Evolutionary conservation across 1,284 basidiomycete genomes (phyloP).

Genomic region (Moesziomyces parantarcticus): DNA sequence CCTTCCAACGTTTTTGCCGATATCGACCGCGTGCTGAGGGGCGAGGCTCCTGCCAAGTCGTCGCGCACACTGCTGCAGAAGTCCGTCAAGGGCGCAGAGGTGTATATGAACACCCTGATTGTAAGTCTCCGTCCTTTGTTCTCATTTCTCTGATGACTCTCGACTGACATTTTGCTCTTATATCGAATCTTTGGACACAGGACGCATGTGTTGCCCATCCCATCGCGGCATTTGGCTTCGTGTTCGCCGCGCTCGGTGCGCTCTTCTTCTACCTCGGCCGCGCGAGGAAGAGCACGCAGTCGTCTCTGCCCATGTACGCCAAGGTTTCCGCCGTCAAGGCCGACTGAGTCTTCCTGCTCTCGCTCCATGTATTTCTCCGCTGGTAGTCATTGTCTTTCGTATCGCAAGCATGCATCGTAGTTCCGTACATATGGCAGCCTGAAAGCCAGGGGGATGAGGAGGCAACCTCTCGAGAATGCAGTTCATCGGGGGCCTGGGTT

Average conservation of each 20-base stretch:
- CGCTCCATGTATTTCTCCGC: not conserved
- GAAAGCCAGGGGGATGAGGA: no score
- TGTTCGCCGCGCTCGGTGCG: slow-evolving; percentile 16
- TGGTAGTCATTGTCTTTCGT: no score
- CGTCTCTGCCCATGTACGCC: slow-evolving; percentile 34
- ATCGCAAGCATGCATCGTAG: no score
- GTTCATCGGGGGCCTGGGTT: no score
- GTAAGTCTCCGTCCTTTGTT: no score
- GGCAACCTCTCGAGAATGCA: no score
- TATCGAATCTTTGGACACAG: no score
- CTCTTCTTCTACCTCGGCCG: slow-evolving; percentile 40
- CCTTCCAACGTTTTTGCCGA: slow-evolving; percentile 14
- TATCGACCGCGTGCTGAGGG: slow-evolving; percentile 22
- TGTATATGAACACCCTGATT: slow-evolving; percentile 23
- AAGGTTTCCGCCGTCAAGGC: slow-evolving; percentile 47
- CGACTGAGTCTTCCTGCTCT: slow-evolving; percentile 9
- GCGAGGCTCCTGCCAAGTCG: slow-evolving; percentile 28
- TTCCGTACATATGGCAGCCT: no score
- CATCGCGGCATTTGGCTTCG: slow-evolving; percentile 32
- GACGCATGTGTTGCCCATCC: slow-evolving; percentile 30
- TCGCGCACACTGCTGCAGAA: slow-evolving; percentile 47
- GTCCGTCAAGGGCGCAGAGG: slow-evolving; percentile 35
- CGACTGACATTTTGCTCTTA: no score
- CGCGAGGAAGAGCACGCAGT: slow-evolving; percentile 1
- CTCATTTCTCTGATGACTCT: no score